Conservation (phyloP, 352 stramenopile genomes). For the Globisporangium camurandrum region DNA sequence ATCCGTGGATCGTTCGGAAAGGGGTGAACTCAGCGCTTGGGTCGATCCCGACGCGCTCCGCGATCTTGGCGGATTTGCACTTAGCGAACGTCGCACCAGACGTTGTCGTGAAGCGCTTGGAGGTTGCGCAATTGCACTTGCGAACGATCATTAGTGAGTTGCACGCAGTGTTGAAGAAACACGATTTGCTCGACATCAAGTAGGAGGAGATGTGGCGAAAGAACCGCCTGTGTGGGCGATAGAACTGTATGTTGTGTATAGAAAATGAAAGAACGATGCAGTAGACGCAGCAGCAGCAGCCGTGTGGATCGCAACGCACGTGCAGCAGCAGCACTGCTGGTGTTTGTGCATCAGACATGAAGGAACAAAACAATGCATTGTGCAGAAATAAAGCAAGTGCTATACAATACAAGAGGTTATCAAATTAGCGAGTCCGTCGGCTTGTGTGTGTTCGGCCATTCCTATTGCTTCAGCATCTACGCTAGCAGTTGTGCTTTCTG, state of each 20-base stretch:
- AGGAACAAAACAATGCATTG: too few species aligned
- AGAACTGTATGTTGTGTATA: background rate
- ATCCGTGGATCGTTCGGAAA: conserved; percentile 82
- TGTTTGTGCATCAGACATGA: too few species aligned
- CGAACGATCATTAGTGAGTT: conserved; percentile 44
- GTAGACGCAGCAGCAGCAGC: too few species aligned
- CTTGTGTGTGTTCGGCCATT: too few species aligned
- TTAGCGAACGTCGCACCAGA: conserved; percentile 22
- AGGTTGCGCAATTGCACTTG: conserved; percentile 38
- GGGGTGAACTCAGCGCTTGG: conserved; percentile 67
- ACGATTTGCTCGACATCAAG: conserved; percentile 71
- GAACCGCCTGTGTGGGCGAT: background rate
- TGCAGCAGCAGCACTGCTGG: conserved; percentile 13
- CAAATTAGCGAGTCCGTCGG: too few species aligned
- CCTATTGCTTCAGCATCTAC: too few species aligned
- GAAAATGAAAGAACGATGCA: too few species aligned
- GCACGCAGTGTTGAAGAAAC: conserved; percentile 42
- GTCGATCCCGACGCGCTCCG: conserved; percentile 48
- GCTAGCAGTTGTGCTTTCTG: too few species aligned
- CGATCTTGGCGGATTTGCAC: conserved; percentile 47
- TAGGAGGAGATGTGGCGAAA: conserved; percentile 15
- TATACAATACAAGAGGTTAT: too few species aligned
- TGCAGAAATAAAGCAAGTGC: too few species aligned
- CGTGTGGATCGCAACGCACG: background rate
- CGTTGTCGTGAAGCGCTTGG: conserved; percentile 27